Base-by-base conservation (phyloP, 1,284 basidiomycete genomes). In the Crocinoboletus sp. region DNA sequence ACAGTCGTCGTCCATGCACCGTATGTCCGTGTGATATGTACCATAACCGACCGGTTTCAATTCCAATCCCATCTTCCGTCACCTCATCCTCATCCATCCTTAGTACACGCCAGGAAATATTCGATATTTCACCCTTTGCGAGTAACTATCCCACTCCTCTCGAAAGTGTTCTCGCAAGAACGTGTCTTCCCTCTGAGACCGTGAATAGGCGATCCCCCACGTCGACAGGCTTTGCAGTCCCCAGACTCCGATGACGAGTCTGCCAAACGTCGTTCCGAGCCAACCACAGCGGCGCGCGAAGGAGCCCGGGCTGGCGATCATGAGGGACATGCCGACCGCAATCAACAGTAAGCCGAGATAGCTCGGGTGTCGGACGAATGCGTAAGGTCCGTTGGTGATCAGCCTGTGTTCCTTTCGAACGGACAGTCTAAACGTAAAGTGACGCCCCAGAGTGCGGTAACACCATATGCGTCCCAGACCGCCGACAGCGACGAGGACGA, bases 331-430 rank as follows among this genome's bases (percentile, higher is more conserved):
- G 6, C 58, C 61, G 0, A 55, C 5, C 22, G 27, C 36, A 13
- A 46, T 34, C 4, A 64, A 25, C 5, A n/a, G 16, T 5, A 28
- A 58, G 11, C 50, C 56, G 8, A 53, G 15, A 34, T 66, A 68
- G 20, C 54, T 43, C 0, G 64, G 64, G 29, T 69, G 64, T 13
- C 64, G 63, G 2, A 66, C 58, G 38, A 57, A 31, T 22, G 52
- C 41, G 34, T 66, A 66, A 5, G 64, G 67, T 0, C 64, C 64
- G 1, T 50, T 40, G 1, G 64, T 67, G 32, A 67, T 36, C 6
- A 66, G 59, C 22, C 36, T 13, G 42, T 65, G 64, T 3, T 57
- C 48, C 20, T 54, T 49, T 5, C 55, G 53, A 2, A 68, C 17
- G 12, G 55, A 50, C 4, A 68, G 57, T 2, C 64, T 39, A 38